phyloP scores from a whole-genome alignment of 73 alveolate genomes.

The Symbiodinium pilosum region DNA sequence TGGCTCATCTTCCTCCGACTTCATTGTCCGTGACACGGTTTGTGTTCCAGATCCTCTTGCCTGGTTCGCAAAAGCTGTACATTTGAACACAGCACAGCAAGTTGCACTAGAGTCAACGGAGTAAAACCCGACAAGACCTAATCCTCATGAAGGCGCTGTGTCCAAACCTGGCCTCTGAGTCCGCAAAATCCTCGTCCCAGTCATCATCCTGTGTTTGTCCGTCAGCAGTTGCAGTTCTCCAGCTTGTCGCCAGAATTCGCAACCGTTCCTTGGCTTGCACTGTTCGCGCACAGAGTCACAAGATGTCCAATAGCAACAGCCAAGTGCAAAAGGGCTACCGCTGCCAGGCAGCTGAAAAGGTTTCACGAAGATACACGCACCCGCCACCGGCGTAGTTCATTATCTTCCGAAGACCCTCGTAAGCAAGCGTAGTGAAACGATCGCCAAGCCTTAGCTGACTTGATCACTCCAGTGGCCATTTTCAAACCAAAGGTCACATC shows the following conservation, averaged over 20 bases:
- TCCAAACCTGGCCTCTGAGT: not conserved
- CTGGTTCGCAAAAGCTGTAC: too few species aligned
- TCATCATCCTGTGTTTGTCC: not conserved
- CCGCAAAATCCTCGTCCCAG: not conserved
- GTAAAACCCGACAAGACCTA: too few species aligned
- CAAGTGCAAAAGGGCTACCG: not conserved
- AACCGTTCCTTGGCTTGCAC: slow-evolving; percentile 19
- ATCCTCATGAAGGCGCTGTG: too few species aligned
- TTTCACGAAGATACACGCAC: not conserved
- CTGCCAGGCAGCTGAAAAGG: not conserved
- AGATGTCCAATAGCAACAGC: too few species aligned
- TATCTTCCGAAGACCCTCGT: slow-evolving; percentile 40
- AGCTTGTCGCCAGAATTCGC: slow-evolving; percentile 49
- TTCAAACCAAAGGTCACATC: too few species aligned
- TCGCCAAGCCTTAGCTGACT: slow-evolving; percentile 27
- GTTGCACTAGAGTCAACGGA: too few species aligned
- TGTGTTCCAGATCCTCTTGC: not conserved
- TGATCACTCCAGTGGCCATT: too few species aligned
- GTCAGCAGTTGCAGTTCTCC: slow-evolving; percentile 27
- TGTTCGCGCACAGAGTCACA: too few species aligned
- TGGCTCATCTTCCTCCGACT: not conserved
- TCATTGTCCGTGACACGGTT: not conserved
- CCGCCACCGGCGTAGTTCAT: slow-evolving; percentile 68
- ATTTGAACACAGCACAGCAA: too few species aligned
- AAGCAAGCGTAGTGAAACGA: slow-evolving; percentile 34